Conservation (phyloP, 2,329 filamentous ascomycete species). For the Pseudogymnoascus sp. region DNA sequence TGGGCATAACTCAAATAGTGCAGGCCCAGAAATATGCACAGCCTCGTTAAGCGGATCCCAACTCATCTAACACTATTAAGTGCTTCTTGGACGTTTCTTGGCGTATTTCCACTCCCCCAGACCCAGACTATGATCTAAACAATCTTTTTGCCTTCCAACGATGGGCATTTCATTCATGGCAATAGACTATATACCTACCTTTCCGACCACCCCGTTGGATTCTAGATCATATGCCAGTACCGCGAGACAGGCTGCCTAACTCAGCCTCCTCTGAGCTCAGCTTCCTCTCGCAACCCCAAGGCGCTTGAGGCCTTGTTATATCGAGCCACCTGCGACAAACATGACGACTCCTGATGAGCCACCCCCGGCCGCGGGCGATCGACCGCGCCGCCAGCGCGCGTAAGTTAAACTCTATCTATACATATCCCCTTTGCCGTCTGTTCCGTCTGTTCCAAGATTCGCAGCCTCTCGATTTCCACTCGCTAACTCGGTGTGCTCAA, state of each 20-base stretch:
- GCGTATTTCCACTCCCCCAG: neutral
- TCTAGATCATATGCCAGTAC: constrained; percentile 2
- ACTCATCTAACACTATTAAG: neutral
- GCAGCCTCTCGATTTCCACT: constrained; percentile 11
- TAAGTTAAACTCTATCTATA: constrained; percentile 19
- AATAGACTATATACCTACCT: neutral
- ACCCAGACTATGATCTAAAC: neutral
- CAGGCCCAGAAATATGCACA: neutral
- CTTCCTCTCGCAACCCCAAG: neutral
- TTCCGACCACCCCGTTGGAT: neutral
- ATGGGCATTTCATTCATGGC: neutral
- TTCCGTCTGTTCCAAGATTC: neutral
- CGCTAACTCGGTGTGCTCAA: constrained; percentile 17
- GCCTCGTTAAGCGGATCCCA: neutral
- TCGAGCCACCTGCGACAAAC: neutral
- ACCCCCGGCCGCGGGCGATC: neutral
- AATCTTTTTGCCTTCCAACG: neutral
- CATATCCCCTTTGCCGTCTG: neutral
- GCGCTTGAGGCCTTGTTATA: neutral
- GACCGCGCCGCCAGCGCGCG: constrained; percentile 28
- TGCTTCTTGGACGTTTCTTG: neutral
- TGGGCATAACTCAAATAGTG: neutral
- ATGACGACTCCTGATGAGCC: constrained; percentile 4
- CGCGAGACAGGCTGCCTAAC: constrained; percentile 1
- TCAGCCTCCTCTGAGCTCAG: neutral